Evolutionary conservation across 2,329 filamentous ascomycete species (phyloP), one percentile per base, ranked within the genome.

Genomic region (Zelopaecilomyces penicillatus): DNA sequence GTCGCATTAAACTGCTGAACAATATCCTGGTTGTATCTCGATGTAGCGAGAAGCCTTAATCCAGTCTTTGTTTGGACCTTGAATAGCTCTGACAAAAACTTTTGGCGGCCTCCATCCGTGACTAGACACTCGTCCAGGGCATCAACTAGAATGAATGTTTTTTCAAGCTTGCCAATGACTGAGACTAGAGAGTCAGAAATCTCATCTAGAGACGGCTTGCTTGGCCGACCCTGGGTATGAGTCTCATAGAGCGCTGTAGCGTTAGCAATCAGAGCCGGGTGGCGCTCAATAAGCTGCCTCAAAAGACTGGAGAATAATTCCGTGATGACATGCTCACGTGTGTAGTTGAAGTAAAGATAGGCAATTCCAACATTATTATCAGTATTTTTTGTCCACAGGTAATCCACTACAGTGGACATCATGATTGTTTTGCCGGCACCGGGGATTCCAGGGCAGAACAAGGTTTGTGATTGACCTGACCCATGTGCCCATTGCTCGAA

Each of bases 261-360:
- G 12, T 9, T 34, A 9, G 8, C 32, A 9, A 12, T 9, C 32
- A 34, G 32, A 9, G 32, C 32, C 9, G 3, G 9, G 32, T 12
- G 3, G 12, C 32, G 9, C 8, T 40, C 33, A 45, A 2, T 12
- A 34, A 34, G 32, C 32, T 34, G 32, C 32, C 12, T 34, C 12
- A 34, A 3, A 9, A 34, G 12, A 34, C 42, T 35, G 19, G 6
- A n/a, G 31, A 9, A 6, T 9, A 34, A 9, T 12, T 34, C 12
- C 32, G 12, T 34, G 9, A 9, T 9, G 8, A 9, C 32, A 34
- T 34, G 8, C 3, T 34, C 9, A 9, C 12, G 8, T 3, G 8
- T 9, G 12, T 9, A 34, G 32, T 33, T 63, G 32, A 9, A 34
- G 32, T 34, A 34, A 9, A 34, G 8, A 12, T 34, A 34, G 9